These are phyloP conservation scores for Eucalyptus cladocalyx DNA, from an alignment of 345 rosid species.

Conservation along the genomic window DNA sequence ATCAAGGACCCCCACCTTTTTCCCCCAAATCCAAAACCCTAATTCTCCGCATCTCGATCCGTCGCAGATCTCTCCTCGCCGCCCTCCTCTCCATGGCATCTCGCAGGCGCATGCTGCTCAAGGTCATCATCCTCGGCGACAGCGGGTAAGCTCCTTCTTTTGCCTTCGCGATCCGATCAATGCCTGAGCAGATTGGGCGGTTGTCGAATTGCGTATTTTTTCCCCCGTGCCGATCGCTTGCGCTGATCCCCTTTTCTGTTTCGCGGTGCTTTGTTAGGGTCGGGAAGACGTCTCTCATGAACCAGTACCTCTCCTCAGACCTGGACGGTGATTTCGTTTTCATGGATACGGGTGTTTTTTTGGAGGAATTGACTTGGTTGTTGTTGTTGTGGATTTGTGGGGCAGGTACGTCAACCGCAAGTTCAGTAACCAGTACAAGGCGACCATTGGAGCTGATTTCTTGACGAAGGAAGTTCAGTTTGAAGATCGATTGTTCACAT, in stretches of 20 bases:
- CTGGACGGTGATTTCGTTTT: not conserved
- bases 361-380: not conserved
- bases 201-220: not conserved
- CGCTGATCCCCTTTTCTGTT: not conserved
- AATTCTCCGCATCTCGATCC: not conserved
- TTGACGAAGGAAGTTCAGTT: conserved; percentile 27
- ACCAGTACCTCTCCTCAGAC: conserved; percentile 10
- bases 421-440: conserved; percentile 31
- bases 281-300: conserved; percentile 31
- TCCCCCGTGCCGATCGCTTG: not conserved
- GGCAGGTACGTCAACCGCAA: conserved; percentile 27
- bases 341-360: not conserved
- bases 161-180: not conserved
- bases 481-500: conserved; percentile 28
- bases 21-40: not conserved
- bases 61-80: not conserved
- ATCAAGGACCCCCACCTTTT: not conserved
- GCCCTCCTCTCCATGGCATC: conserved; percentile 9
- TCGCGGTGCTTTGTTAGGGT: conserved; percentile 2
- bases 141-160: conserved; percentile 11
- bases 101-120: conserved; percentile 24
- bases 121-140: conserved; percentile 32
- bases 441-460: conserved; percentile 32
- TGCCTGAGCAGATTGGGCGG: not conserved
- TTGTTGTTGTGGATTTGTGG: not conserved